A percentile compares a stretch with the other conserved stretches of the same genome.
Conservation (phyloP, 2,329 filamentous ascomycete species). For the Penicillium sp. region DNA sequence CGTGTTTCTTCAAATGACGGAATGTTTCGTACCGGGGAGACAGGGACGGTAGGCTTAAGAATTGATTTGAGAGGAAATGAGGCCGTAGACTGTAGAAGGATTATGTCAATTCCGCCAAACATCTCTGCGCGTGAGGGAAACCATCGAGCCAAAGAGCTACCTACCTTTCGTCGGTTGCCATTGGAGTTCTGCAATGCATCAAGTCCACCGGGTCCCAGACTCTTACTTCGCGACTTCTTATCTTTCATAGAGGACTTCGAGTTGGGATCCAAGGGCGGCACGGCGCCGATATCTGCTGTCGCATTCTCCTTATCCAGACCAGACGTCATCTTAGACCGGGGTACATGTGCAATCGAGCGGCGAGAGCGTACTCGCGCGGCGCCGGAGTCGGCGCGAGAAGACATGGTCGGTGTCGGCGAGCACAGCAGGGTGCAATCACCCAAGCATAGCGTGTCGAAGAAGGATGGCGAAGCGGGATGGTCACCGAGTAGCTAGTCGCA, state of each 20-base stretch:
- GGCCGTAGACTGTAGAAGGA: conserved; percentile 42
- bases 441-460: conserved; percentile 12
- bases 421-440: conserved; percentile 11
- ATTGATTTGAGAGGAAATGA: conserved; percentile 66
- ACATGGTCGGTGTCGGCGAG: conserved; percentile 28
- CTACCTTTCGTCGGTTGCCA: conserved; percentile 80
- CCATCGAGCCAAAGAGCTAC: conserved; percentile 26
- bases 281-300: conserved; percentile 66
- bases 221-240: conserved; percentile 87
- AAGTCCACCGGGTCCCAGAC: conserved; percentile 87
- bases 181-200: conserved; percentile 76
- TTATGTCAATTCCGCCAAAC: conserved; percentile 9
- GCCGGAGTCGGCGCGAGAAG: conserved; percentile 40
- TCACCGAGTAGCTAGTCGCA: conserved; percentile 7
- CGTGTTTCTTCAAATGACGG: conserved; percentile 61
- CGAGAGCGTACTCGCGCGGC: conserved; percentile 54
- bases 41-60: conserved; percentile 74
- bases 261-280: conserved; percentile 30
- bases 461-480: not conserved
- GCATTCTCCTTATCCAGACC: conserved; percentile 76
- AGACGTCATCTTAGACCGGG: conserved; percentile 52
- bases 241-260: conserved; percentile 46
- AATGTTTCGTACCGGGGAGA: conserved; percentile 68
- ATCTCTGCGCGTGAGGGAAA: conserved; percentile 1
- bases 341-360: conserved; percentile 71